These are phyloP conservation scores for Nothophaeocryptopus gaeumannii DNA, from an alignment of 2,329 filamentous ascomycete genomes.

Conservation along the genomic window DNA sequence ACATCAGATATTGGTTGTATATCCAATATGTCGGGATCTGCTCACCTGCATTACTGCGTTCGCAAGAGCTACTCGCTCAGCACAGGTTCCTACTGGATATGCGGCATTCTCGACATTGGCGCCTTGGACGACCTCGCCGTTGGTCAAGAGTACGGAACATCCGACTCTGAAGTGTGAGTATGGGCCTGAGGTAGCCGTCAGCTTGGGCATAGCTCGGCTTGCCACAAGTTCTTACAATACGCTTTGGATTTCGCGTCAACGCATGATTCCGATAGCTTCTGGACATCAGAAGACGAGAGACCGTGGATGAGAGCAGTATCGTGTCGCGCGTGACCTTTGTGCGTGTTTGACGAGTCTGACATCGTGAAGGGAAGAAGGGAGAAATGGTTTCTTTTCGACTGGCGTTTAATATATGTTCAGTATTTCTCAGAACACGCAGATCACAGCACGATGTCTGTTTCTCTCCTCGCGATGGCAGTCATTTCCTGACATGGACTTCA, in stretches of 20 bases:
- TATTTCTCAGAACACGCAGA: too few relatives aligned
- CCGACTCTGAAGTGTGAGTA: slow-evolving; percentile 93
- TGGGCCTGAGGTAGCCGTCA: slow-evolving; percentile 52
- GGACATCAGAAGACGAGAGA: slow-evolving; percentile 63
- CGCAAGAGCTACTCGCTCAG: slow-evolving; percentile 84
- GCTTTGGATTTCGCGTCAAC: slow-evolving; percentile 71
- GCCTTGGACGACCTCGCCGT: slow-evolving; percentile 57
- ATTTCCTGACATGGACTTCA: too few relatives aligned
- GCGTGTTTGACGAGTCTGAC: slow-evolving; percentile 30
- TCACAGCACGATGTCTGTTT: too few relatives aligned
- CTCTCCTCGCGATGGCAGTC: too few relatives aligned
- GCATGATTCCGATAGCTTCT: slow-evolving; percentile 60
- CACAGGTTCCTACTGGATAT: slow-evolving; percentile 93
- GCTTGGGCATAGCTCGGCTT: background rate
- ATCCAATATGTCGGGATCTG: too few relatives aligned
- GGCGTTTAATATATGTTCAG: background rate
- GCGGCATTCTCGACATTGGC: slow-evolving; percentile 92
- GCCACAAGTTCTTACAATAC: slow-evolving; percentile 63
- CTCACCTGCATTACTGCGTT: slow-evolving; percentile 63
- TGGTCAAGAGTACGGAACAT: slow-evolving; percentile 65
- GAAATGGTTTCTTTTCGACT: slow-evolving; percentile 11
- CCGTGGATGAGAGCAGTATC: slow-evolving; percentile 46
- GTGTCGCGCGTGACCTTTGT: slow-evolving; percentile 36
- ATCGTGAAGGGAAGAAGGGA: slow-evolving; percentile 33
- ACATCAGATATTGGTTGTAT: too few relatives aligned